These are phyloP conservation scores for Scenedesmus sp. DNA, from an alignment of 163 green algal species.

Conservation along the genomic window DNA sequence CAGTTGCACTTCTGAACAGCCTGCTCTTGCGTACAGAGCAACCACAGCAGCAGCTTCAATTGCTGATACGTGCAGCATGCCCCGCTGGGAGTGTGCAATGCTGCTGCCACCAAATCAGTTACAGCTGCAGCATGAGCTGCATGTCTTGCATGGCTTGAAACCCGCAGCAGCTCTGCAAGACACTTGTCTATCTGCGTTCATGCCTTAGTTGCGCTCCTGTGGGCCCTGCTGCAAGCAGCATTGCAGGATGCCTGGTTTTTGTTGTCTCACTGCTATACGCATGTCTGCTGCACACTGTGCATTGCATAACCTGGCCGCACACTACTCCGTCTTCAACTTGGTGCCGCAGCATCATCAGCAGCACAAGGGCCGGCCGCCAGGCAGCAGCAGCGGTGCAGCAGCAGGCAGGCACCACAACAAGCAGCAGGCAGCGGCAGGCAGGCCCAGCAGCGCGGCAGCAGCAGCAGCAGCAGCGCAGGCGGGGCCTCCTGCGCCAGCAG, in stretches of 20 bases:
- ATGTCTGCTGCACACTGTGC: background rate
- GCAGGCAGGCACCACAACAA: conserved; percentile 17
- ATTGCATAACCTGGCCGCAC: background rate
- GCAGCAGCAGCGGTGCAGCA: background rate
- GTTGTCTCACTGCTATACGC: too few relatives aligned
- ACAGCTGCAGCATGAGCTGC: background rate
- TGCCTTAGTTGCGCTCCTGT: background rate
- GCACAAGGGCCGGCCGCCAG: background rate
- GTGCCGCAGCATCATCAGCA: conserved; percentile 6
- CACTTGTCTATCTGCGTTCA: background rate
- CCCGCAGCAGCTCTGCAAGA: background rate
- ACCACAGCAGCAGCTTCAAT: background rate
- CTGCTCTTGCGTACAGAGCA: background rate
- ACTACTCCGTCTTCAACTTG: background rate
- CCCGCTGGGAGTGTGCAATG: background rate
- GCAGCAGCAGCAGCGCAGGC: conserved; percentile 1
- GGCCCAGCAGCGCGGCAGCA: background rate
- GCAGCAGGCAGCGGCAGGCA: background rate
- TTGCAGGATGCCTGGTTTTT: too few relatives aligned
- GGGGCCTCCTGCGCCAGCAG: background rate
- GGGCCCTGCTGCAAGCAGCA: too few relatives aligned
- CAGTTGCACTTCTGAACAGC: background rate
- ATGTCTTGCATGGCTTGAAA: background rate
- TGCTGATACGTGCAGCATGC: background rate
- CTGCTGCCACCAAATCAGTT: background rate